Conservation (phyloP, 306 rosid species). For the Trifolium dubium region DNA sequence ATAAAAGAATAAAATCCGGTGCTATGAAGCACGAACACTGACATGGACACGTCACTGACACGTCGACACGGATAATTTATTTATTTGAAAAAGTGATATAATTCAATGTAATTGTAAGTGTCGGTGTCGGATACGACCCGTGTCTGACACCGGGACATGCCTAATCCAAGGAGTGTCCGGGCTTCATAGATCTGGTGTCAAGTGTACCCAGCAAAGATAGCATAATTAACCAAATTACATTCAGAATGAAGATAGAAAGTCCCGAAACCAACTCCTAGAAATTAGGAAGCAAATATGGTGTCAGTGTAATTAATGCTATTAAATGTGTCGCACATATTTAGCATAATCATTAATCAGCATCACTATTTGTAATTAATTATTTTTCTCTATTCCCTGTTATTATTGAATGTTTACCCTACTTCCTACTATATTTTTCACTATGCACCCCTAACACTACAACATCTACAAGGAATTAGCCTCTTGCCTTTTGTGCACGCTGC, state of each 20-base stretch:
- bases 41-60: no score
- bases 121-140: no score
- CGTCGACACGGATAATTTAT: no score
- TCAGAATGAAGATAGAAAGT: slow-evolving; percentile 20
- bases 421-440: slow-evolving; percentile 2
- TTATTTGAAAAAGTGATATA: no score
- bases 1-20: slow-evolving; percentile 12
- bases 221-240: slow-evolving; percentile 16
- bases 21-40: no score
- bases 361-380: neutral
- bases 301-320: neutral
- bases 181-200: slow-evolving; percentile 3
- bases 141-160: no score
- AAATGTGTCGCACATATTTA: neutral
- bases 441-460: neutral
- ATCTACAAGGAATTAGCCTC: neutral
- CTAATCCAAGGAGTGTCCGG: no score
- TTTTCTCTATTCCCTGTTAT: neutral
- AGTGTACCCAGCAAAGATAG: slow-evolving; percentile 2
- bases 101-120: no score
- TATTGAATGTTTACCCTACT: slow-evolving; percentile 1
- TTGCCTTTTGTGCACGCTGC: neutral
- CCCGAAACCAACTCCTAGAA: neutral
- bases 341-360: neutral
- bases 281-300: slow-evolving; percentile 6